Evolutionary conservation across 371 early-diverging fungal species (phyloP).

Genomic region (Zychaea mexicana): DNA sequence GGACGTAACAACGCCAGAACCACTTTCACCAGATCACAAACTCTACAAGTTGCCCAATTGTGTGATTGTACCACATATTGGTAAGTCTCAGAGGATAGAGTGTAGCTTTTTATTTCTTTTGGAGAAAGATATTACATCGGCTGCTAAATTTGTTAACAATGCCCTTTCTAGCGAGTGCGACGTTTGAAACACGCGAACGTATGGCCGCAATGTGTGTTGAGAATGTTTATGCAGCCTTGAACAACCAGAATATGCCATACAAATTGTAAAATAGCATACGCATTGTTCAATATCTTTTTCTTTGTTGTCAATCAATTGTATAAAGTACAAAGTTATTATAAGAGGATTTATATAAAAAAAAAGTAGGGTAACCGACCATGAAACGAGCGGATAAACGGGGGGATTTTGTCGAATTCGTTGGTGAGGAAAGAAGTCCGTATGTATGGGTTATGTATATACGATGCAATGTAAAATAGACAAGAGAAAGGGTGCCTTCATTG

Average conservation of each 20-base stretch:
- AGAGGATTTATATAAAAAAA: neutral
- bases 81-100: constrained; percentile 26
- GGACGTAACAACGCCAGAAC: constrained; percentile 91
- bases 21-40: constrained; percentile 64
- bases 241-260: constrained; percentile 18
- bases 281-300: neutral
- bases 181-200: constrained; percentile 78
- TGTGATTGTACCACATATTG: constrained; percentile 74
- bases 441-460: no score
- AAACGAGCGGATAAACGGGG: constrained; percentile 2
- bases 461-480: neutral
- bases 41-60: constrained; percentile 67
- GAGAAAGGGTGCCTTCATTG: neutral
- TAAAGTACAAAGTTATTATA: constrained; percentile 5
- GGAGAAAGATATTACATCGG: neutral
- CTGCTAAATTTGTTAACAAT: neutral
- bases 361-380: neutral
- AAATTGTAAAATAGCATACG: constrained; percentile 3
- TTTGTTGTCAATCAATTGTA: constrained; percentile 3
- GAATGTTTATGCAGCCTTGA: constrained; percentile 25
- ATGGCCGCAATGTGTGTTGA: constrained; percentile 65
- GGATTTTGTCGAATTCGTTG: neutral
- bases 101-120: neutral
- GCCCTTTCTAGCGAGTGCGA: constrained; percentile 68
- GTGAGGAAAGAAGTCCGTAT: neutral